phyloP scores from a whole-genome alignment of 257 asterid species.

The Solanum corneliomulleri region DNA sequence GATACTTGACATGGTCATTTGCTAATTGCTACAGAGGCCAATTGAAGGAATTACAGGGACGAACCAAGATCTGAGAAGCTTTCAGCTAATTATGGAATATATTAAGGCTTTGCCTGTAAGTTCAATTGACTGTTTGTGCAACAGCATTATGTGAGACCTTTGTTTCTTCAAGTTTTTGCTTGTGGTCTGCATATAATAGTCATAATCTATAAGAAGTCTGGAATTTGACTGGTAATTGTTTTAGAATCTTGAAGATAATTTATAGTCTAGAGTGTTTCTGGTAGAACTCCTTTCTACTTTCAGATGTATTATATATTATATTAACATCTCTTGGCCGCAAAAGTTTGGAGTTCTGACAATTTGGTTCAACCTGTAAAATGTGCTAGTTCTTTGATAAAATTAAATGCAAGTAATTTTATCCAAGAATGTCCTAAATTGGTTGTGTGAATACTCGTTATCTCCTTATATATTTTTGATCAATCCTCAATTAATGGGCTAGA shows the following conservation, averaged over 20 bases:
- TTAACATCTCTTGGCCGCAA: neutral
- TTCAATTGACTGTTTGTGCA: neutral
- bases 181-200: neutral
- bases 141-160: neutral
- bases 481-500: neutral
- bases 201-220: neutral
- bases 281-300: neutral
- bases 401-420: neutral
- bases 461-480: neutral
- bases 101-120: slow-evolving; percentile 96
- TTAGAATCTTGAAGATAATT: neutral
- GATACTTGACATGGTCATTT: neutral
- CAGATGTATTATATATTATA: neutral
- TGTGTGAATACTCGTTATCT: neutral
- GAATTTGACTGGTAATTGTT: neutral
- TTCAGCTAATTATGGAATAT: slow-evolving; percentile 82
- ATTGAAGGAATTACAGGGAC: slow-evolving; percentile 43
- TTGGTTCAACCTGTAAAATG: neutral
- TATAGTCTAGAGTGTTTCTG: neutral
- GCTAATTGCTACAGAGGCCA: slow-evolving; percentile 44
- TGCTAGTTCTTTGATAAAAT: neutral
- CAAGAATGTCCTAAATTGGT: neutral
- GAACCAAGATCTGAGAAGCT: slow-evolving; percentile 87
- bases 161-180: neutral
- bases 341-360: neutral